Base-by-base conservation (phyloP, 2,329 filamentous ascomycete genomes). In the Keithomyces neogunnii region DNA sequence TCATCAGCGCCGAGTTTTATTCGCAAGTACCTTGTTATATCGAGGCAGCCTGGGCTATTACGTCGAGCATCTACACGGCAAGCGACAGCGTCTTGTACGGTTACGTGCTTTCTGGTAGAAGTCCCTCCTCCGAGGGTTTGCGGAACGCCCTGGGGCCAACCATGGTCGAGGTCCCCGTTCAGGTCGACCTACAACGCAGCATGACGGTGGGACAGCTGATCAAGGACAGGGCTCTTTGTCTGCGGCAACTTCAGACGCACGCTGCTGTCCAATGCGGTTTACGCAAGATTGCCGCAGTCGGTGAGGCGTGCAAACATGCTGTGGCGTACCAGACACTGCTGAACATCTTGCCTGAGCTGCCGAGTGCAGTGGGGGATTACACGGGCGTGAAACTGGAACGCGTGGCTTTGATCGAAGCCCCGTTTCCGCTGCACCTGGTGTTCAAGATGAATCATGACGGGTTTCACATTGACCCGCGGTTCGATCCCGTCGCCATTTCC, bases 31-130 rank as follows among this genome's bases (percentile, higher is more conserved):
- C 53, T 3, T 43, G 10, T 33, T 53, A 39, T 29, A 48, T 55
- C 9, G 53, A 55, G 48, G 45, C 48, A 2, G 47, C 53, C 5
- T 55, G 50, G 51, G 47, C 51, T 8, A 33, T 55, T n/a, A 49
- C 48, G 7, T 49, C 48, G 26, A 44, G 44, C 29, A 49, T 42
- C 30, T 55, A 55, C 51, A 45, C 48, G 2, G 48, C 42, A 29
- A 53, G 47, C 11, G 50, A 55, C 29, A 53, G 38, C 48, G 33
- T 53, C 26, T 48, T 40, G 4, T 53, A 49, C 28, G 53, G 53
- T 2, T 42, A 35, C 9, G 6, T 49, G 8, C 30, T 53, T 7
- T 55, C 53, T 5, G 51, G 51, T 10, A 49, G 52, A 4, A 19
- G 29, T 5, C 38, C 50, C 9, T 42, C 30, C n/a, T 38, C 42